A percentile compares a stretch with the other conserved stretches of the same genome.
Evolutionary conservation across 2,329 filamentous ascomycete species (phyloP).

Genomic region (Aspergillus ibericus): DNA sequence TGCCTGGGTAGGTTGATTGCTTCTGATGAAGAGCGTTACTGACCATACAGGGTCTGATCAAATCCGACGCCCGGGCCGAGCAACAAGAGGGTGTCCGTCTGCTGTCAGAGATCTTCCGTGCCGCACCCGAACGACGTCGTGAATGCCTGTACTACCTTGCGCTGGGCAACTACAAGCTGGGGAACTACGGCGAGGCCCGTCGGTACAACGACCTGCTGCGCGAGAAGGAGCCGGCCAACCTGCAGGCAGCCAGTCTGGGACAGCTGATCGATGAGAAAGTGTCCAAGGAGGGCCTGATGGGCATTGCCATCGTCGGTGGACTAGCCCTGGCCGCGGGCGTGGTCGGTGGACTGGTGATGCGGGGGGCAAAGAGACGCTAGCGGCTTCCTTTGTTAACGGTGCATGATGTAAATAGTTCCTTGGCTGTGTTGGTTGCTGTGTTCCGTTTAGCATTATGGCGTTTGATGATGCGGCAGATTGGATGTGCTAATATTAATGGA

Average conservation of each 20-base stretch:
- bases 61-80: constrained; percentile 78
- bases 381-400: not conserved
- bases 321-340: constrained; percentile 92
- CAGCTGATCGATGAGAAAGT: constrained; percentile 94
- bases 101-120: constrained; percentile 94
- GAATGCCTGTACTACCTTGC: constrained; percentile 99
- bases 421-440: not conserved
- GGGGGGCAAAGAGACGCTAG: constrained; percentile 65
- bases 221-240: constrained; percentile 85
- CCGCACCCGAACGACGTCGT: constrained; percentile 84
- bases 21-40: not conserved
- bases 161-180: constrained; percentile 95
- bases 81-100: constrained; percentile 94
- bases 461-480: constrained; percentile 1
- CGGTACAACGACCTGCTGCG: constrained; percentile 91
- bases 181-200: constrained; percentile 92
- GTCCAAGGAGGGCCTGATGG: constrained; percentile 87
- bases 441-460: not conserved
- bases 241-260: constrained; percentile 85
- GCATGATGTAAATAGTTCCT: not conserved
- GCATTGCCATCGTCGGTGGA: constrained; percentile 91
- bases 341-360: constrained; percentile 82
- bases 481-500: constrained; percentile 5
- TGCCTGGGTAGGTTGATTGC: constrained; percentile 71
- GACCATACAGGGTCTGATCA: constrained; percentile 78